Conservation (phyloP, 495 filamentous ascomycete species). For the Cercophora scortea region DNA sequence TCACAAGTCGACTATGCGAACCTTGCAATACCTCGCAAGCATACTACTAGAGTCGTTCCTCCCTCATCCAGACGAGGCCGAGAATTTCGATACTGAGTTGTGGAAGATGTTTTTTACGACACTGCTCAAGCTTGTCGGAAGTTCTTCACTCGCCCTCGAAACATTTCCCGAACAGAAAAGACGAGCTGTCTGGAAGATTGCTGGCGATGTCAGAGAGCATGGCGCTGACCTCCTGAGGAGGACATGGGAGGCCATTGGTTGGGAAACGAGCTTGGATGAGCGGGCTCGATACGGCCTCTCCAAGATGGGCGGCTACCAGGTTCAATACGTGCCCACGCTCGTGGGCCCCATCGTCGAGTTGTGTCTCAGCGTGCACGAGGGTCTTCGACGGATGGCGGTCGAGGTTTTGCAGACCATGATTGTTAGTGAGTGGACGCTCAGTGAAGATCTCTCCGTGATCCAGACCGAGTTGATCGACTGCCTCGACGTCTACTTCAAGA, state of each 20-base stretch:
- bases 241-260: slow-evolving; percentile 95
- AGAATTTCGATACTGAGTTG: slow-evolving; percentile 83
- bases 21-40: slow-evolving; percentile 73
- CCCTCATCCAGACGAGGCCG: slow-evolving; percentile 84
- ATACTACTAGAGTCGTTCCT: slow-evolving; percentile 72
- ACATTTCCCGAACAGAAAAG: slow-evolving; percentile 97
- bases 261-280: slow-evolving; percentile 82
- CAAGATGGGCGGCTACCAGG: slow-evolving; percentile 92
- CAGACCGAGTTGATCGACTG: slow-evolving; percentile 97
- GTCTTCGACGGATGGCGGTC: slow-evolving; percentile 79
- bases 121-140: slow-evolving; percentile 80
- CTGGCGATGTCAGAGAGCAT: slow-evolving; percentile 87
- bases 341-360: slow-evolving; percentile 89
- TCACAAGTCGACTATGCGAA: slow-evolving; percentile 82
- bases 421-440: slow-evolving; percentile 95
- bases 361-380: slow-evolving; percentile 92
- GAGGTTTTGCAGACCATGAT: slow-evolving; percentile 97
- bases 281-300: slow-evolving; percentile 61
- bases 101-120: slow-evolving; percentile 93
- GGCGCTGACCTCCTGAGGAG: slow-evolving; percentile 76
- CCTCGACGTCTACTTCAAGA: slow-evolving; percentile 85
- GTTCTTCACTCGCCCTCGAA: slow-evolving; percentile 81
- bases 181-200: slow-evolving; percentile 96
- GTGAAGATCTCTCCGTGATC: slow-evolving; percentile 82
- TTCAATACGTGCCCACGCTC: slow-evolving; percentile 90